Base-by-base conservation (phyloP, 345 rosid genomes). In the Linum tenue region DNA sequence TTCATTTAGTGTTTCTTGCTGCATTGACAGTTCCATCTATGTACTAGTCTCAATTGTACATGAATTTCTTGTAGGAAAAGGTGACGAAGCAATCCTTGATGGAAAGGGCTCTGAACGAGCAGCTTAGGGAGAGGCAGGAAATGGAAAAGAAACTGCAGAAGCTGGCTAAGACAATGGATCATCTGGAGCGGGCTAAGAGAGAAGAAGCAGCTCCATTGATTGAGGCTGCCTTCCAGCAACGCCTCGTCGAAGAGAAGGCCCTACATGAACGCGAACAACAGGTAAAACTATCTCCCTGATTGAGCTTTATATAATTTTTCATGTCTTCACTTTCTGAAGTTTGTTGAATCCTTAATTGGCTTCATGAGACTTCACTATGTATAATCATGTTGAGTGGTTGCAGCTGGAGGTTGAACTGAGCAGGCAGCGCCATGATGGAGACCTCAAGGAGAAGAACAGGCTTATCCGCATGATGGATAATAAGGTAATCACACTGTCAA, bases 151-250 rank as follows among this genome's bases (percentile, higher is more conserved):
- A 90, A 64, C 72, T 89, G 11, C 98, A 89, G 55, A 95, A 91
- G 62, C 82, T 87, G 37, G 94, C 79, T 35, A 95, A 87, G 75
- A 91, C 96, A 5, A 87, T 95, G 99, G 99, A 91, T 79, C 82
- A 89, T 72, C 64, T 95, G 74, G 99, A 95, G 78, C 82, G 99
- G 56, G 99, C 99, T 6, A 95, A 95, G 78, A 82, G 99, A 75
- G 97, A 91, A 77, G 97, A 87, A 80, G 90, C 95, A 55, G 96
- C 98, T 62, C 86, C 98, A 40, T 77, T 95, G 81, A 84, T 95
- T 77, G 99, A 91, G 65, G 92, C 98, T 81, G 84, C 96, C 64
- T 95, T 75, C 67, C 95, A 91, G 73, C 82, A 70, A 59, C 85
- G 97, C 36, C 73, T 91, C 66, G 96, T 87, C 9, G 97, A 95